A percentile compares a stretch with the other conserved stretches of the same genome.
Evolutionary conservation across 768 basidiomycete genomes (phyloP).

Genomic region (Russula sp.): DNA sequence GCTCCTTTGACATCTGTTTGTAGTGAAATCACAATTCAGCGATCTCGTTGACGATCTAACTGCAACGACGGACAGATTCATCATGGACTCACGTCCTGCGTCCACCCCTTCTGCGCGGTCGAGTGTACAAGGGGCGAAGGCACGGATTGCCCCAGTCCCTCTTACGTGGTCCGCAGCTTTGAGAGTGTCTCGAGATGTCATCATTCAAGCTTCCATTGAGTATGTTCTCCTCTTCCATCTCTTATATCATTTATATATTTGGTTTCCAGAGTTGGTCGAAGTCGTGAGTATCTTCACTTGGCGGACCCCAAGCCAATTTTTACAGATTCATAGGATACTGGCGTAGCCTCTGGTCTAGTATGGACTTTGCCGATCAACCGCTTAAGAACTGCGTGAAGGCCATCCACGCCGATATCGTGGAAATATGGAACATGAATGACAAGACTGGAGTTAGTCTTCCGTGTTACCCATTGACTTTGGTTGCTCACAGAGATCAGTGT

Average conservation of each 20-base stretch:
- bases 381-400: constrained; percentile 50
- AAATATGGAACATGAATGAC: neutral
- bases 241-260: neutral
- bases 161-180: constrained; percentile 1
- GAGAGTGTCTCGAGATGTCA: neutral
- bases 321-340: neutral
- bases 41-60: neutral
- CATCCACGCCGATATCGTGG: neutral
- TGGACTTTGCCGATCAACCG: constrained; percentile 37
- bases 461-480: too few species aligned
- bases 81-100: neutral
- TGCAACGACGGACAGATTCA: neutral
- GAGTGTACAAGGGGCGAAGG: neutral
- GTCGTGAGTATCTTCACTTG: neutral
- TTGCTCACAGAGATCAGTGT: too few species aligned
- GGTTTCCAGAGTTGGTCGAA: neutral
- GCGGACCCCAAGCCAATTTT: neutral
- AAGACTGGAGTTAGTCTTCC: neutral
- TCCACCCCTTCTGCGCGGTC: neutral
- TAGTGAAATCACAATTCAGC: neutral
- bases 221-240: neutral
- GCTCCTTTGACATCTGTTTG: neutral
- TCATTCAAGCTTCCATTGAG: neutral
- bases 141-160: neutral
- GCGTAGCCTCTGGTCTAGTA: neutral